Evolutionary conservation across 257 asterid species (phyloP), one percentile per base, ranked within the genome.

Genomic region (Rehmannia glutinosa): DNA sequence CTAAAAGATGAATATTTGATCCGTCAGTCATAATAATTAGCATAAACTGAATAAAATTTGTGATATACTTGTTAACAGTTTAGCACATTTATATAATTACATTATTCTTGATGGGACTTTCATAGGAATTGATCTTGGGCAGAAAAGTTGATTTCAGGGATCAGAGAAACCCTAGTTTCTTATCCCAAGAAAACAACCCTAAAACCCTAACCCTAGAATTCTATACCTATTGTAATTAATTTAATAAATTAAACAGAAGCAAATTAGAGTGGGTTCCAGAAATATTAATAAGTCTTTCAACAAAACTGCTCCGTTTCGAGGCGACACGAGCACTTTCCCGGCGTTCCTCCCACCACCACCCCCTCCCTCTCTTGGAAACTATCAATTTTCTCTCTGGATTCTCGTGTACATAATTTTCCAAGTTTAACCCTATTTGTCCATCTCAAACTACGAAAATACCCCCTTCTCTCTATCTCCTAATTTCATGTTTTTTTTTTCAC

Each of bases 291-390:
- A 41, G 43, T 64, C 36, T 72, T 58, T 58, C 45, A 60, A 56
- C 55, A 25, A 19, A 66, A 60, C 5, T 73, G 81, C 71, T 60
- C 71, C 75, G 62, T 75, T 75, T 83, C 87, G 89, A 86, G 89
- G 92, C 80, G 87, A 83, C 89, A 86, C 83, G 84, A 77, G 82
- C 92, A 86, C 86, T 83, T 86, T 81, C 84, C 84, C 86, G 83
- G 84, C 82, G 84, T 73, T 83, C 72, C 51, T 86, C 81, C 85
- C 89, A 28, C 33, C 83, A 83, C 80, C 71, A 73, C 63, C 23
- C 12, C 66, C 16, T 9, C 58, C 28, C 64, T 21, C 56, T 17
- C 78, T 69, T 61, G 81, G 74, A 73, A 77, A 82, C 64, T 58
- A 51, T 70, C 75, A 79, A 80, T 36, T 23, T n/a, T 30, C 67